phyloP scores from a whole-genome alignment of 345 rosid species.

The Crucihimalaya himalaica region DNA sequence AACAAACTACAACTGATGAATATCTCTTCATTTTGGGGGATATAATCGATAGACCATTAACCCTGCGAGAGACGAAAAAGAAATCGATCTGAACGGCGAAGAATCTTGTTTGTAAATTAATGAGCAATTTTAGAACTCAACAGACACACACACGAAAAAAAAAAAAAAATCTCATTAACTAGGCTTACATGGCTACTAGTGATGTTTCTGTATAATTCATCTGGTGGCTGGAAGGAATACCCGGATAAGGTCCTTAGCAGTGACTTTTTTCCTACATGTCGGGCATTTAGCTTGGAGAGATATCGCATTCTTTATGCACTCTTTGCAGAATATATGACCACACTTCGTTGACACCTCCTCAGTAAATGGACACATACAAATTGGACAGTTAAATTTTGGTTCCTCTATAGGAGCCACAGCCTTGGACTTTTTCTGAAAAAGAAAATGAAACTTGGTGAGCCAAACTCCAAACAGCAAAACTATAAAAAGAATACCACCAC shows the following conservation, averaged over 20 bases:
- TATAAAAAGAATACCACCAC: not conserved
- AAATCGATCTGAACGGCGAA: not conserved
- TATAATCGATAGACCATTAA: conserved; percentile 3
- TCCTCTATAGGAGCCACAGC: conserved; percentile 60
- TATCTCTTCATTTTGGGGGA: conserved; percentile 16
- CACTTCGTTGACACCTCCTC: conserved; percentile 88
- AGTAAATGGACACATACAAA: conserved; percentile 74
- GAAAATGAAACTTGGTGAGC: not conserved
- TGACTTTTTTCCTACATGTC: conserved; percentile 77
- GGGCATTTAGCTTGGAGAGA: conserved; percentile 73
- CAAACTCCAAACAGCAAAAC: conserved; percentile 18
- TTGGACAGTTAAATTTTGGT: conserved; percentile 82
- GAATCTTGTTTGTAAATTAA: conserved; percentile 3
- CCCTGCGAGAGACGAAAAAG: conserved; percentile 3
- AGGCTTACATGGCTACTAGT: conserved; percentile 33
- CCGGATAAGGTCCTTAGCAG: conserved; percentile 67
- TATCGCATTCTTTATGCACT: conserved; percentile 67
- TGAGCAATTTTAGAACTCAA: not conserved
- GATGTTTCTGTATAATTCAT: conserved; percentile 38
- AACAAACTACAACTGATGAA: conserved; percentile 12
- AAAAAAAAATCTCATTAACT: not conserved
- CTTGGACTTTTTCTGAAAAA: conserved; percentile 28
- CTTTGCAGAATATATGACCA: conserved; percentile 92
- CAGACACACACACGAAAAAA: no score
- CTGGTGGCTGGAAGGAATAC: conserved; percentile 82